phyloP scores from a whole-genome alignment of 306 rosid species.

The barrel medic (Medicago truncatula) region DNA sequence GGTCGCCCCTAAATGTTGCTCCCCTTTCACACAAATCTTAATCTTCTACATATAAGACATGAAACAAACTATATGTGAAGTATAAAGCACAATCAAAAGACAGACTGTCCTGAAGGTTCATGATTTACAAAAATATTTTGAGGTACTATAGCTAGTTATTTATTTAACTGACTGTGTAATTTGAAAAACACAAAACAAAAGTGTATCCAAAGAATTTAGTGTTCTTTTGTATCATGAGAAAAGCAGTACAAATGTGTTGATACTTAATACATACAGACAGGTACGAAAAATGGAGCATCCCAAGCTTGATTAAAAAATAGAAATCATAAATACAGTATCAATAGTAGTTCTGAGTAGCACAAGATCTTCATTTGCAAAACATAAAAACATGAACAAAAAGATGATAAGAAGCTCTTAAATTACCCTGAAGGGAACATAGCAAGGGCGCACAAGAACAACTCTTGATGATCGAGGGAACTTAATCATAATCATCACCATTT shows the following conservation, averaged over 20 bases:
- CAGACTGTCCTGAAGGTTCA: neutral
- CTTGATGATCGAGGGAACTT: no score
- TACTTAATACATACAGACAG: neutral
- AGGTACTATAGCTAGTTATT: neutral
- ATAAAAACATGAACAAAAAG: constrained; percentile 31
- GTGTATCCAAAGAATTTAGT: constrained; percentile 3
- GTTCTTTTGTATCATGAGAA: constrained; percentile 24
- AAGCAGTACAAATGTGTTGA: constrained; percentile 18
- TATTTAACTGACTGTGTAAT: neutral
- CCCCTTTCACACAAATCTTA: no score
- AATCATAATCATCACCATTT: no score
- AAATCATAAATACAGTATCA: constrained; percentile 3
- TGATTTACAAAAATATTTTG: constrained; percentile 4
- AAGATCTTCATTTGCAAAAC: neutral
- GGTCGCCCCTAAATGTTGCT: neutral
- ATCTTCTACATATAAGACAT: no score
- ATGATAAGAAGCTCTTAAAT: constrained; percentile 27
- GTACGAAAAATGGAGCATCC: neutral
- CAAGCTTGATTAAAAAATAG: constrained; percentile 31
- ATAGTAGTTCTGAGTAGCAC: constrained; percentile 17
- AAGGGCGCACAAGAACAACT: no score
- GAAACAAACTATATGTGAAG: neutral
- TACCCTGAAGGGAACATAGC: constrained; percentile 59
- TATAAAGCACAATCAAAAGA: neutral
- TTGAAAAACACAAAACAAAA: neutral